These are phyloP conservation scores for Comarum palustre DNA, from an alignment of 306 rosid genomes.

Conservation along the genomic window DNA sequence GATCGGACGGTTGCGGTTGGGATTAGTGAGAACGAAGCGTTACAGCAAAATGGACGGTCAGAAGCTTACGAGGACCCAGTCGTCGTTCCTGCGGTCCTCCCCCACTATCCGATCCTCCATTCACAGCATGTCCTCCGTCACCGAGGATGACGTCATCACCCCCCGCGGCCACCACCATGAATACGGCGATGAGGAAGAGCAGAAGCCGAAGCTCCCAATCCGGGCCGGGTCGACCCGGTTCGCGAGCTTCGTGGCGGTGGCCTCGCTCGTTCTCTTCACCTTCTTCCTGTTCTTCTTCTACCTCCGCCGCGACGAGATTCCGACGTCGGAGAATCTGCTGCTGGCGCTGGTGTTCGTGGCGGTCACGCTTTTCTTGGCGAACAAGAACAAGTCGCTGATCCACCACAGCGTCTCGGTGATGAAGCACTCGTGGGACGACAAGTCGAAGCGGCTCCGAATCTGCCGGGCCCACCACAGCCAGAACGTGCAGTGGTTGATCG, in stretches of 20 bases:
- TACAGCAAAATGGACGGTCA: slow-evolving; percentile 57
- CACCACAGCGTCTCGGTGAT: slow-evolving; percentile 39
- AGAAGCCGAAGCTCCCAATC: slow-evolving; percentile 19
- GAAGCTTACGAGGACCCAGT: slow-evolving; percentile 81
- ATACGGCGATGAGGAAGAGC: slow-evolving; percentile 40
- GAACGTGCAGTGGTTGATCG: slow-evolving; percentile 93
- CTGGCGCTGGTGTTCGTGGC: slow-evolving; percentile 75
- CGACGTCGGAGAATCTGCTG: slow-evolving; percentile 73
- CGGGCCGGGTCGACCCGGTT: slow-evolving; percentile 40
- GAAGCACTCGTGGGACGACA: slow-evolving; percentile 62
- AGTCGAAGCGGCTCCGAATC: slow-evolving; percentile 43
- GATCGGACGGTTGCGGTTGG: slow-evolving; percentile 38
- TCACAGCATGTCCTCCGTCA: slow-evolving; percentile 57
- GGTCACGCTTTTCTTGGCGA: slow-evolving; percentile 62
- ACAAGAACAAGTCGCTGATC: slow-evolving; percentile 61
- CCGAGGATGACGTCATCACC: slow-evolving; percentile 43
- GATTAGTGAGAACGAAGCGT: not conserved
- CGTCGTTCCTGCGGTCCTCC: slow-evolving; percentile 80
- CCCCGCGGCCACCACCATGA: slow-evolving; percentile 19
- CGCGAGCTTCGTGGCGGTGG: slow-evolving; percentile 28
- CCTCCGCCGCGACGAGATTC: slow-evolving; percentile 45
- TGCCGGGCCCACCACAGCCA: slow-evolving; percentile 21
- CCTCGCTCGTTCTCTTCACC: slow-evolving; percentile 36
- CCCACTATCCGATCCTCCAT: slow-evolving; percentile 91
- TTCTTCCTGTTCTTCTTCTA: slow-evolving; percentile 38